A percentile compares a stretch with the other conserved stretches of the same genome.
Evolutionary conservation across 768 basidiomycete genomes (phyloP).

Genomic region (Leccinum subgranulosum): DNA sequence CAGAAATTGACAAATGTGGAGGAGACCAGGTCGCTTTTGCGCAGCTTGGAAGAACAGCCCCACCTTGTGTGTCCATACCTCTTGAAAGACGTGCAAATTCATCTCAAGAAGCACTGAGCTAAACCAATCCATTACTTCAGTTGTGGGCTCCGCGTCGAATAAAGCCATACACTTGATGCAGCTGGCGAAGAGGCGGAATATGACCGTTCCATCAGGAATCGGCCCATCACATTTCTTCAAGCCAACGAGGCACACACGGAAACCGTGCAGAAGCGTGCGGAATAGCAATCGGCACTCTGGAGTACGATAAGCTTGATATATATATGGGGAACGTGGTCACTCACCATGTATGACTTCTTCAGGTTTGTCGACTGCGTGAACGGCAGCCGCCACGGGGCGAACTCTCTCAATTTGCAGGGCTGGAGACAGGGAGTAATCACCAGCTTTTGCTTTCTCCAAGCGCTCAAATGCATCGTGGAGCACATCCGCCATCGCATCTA

Average conservation of each 20-base stretch:
- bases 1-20: conserved; percentile 82
- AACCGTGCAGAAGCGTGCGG: conserved; percentile 84
- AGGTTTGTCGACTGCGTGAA: conserved; percentile 75
- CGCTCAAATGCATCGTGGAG: conserved; percentile 46
- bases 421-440: conserved; percentile 43
- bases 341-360: conserved; percentile 80
- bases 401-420: conserved; percentile 76
- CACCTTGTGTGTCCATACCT: conserved; percentile 93
- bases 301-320: conserved; percentile 1
- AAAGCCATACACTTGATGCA: conserved; percentile 82
- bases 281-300: conserved; percentile 84
- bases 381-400: conserved; percentile 75
- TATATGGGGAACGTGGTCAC: conserved; percentile 17
- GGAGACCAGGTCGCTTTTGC: conserved; percentile 70
- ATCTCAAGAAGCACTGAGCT: conserved; percentile 74
- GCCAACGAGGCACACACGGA: conserved; percentile 73
- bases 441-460: conserved; percentile 43
- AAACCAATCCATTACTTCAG: conserved; percentile 83
- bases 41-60: conserved; percentile 84
- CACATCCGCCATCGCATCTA: conserved; percentile 74
- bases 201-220: conserved; percentile 78
- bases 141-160: conserved; percentile 67
- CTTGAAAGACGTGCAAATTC: conserved; percentile 90
- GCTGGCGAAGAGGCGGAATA: conserved; percentile 85
- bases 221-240: conserved; percentile 82